Conservation (phyloP, 176 grass and related monocot genomes). For the Zea mays region Zm-B73-REFERENCE-NAM-5.0 NC_050102.1:171983001-171983500, state of each 20-base stretch:
- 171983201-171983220: conserved; percentile 53
- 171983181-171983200: conserved; percentile 43
- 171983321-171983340: conserved; percentile 26
- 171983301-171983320: conserved; percentile 32
- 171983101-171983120: conserved; percentile 11
- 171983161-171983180: not conserved
- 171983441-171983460: conserved; percentile 24
- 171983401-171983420: conserved; percentile 5
- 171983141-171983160: conserved; percentile 46
- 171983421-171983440: conserved; percentile 4
- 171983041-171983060: conserved; percentile 2
- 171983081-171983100: not conserved
- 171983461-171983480: conserved; percentile 30
- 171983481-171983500: not conserved
- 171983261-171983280: conserved; percentile 50
- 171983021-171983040: conserved; percentile 29
- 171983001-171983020: not conserved
- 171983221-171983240: conserved; percentile 25
- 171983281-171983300: conserved; percentile 48
- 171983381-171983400: not conserved
- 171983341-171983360: conserved; percentile 29
- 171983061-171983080: conserved; percentile 29
- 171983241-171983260: conserved; percentile 50
- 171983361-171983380: conserved; percentile 31
- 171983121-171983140: conserved; percentile 23